phyloP scores from a whole-genome alignment of 257 asterid species.

The Penstemon eatonii region DNA sequence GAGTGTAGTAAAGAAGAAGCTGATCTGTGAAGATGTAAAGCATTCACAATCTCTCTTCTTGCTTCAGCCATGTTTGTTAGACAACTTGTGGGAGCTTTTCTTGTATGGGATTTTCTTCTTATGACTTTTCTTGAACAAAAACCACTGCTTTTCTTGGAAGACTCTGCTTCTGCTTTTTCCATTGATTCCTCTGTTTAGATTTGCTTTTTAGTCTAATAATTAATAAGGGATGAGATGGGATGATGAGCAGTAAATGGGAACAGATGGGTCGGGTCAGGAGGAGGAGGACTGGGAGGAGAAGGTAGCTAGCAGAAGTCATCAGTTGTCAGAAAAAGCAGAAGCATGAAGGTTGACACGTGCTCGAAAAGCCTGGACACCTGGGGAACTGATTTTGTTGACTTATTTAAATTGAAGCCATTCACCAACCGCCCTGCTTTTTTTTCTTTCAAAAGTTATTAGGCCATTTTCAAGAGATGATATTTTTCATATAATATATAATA shows the following conservation, averaged over 20 bases:
- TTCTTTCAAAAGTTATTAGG: background rate
- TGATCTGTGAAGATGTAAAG: conserved; percentile 39
- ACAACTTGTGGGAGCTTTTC: conserved; percentile 24
- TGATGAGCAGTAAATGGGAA: conserved; percentile 1
- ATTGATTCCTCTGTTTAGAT: background rate
- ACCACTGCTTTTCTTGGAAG: background rate
- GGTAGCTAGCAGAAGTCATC: background rate
- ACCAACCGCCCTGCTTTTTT: conserved; percentile 1
- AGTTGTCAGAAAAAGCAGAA: conserved; percentile 23
- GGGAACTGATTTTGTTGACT: conserved; percentile 25
- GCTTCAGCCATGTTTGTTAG: conserved; percentile 44
- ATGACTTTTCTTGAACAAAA: conserved; percentile 14
- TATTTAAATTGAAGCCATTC: background rate
- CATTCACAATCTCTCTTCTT: conserved; percentile 42
- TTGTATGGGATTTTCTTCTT: conserved; percentile 30
- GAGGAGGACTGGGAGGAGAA: no score
- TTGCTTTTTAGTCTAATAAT: background rate
- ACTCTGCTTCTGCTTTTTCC: conserved; percentile 6
- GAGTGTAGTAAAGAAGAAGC: background rate
- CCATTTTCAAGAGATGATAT: no score
- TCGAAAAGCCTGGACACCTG: conserved; percentile 25
- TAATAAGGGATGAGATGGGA: background rate
- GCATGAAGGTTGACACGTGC: conserved; percentile 37
- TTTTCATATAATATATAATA: no score
- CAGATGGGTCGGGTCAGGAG: conserved; percentile 12